phyloP scores from a whole-genome alignment of 2,329 filamentous ascomycete genomes.

The Colletotrichum sp. region DNA sequence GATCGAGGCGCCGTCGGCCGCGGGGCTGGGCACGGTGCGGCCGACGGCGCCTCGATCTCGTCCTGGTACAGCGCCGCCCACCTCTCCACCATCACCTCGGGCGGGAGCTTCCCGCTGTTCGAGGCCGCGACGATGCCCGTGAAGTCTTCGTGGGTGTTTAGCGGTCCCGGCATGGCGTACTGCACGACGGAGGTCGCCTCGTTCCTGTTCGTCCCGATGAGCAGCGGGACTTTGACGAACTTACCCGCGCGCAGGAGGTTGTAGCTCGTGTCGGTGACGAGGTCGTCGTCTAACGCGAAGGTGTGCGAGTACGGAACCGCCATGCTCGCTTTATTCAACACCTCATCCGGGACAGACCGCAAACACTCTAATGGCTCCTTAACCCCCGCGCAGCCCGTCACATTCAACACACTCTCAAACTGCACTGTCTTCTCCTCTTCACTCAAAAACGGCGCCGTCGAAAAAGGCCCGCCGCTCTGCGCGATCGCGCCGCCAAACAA shows the following conservation, averaged over 20 bases:
- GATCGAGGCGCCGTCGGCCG: too few relatives aligned
- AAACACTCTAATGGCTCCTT: accelerated
- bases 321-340: neutral
- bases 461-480: neutral
- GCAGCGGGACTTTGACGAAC: neutral
- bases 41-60: neutral
- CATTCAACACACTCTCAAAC: neutral
- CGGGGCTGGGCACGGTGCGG: too few relatives aligned
- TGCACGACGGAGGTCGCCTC: neutral
- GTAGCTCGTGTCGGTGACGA: neutral
- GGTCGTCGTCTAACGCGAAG: neutral
- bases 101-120: neutral
- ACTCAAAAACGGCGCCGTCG: neutral
- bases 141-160: neutral
- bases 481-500: constrained; percentile 52
- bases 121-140: neutral
- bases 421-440: neutral
- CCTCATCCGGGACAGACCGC: neutral
- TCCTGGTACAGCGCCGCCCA: neutral
- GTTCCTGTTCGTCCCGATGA: neutral
- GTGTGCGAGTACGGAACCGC: neutral
- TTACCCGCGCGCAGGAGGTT: neutral
- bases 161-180: neutral
- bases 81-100: neutral
- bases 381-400: neutral